phyloP scores from a whole-genome alignment of 2,329 filamentous ascomycete genomes.

The Cytospora piceae region DNA sequence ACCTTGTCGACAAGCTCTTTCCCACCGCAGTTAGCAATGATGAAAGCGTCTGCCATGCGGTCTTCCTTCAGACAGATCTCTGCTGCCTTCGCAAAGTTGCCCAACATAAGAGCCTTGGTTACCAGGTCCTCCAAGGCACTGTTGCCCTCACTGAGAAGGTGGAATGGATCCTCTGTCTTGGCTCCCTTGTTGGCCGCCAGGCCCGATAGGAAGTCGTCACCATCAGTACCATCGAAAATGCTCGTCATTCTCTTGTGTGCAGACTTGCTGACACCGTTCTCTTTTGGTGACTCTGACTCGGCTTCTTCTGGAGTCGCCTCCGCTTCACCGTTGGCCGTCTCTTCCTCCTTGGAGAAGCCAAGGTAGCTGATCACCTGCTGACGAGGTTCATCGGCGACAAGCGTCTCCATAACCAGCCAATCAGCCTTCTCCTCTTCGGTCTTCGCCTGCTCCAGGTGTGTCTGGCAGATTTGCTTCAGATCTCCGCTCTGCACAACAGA shows the following conservation, averaged over 20 bases:
- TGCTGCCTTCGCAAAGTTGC: slow-evolving; percentile 87
- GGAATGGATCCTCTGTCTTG: slow-evolving; percentile 93
- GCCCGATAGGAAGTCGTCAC: slow-evolving; percentile 84
- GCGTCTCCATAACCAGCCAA: slow-evolving; percentile 90
- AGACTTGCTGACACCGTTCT: slow-evolving; percentile 33
- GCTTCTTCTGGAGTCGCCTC: slow-evolving; percentile 35
- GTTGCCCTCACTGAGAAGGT: slow-evolving; percentile 83
- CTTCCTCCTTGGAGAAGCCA: slow-evolving; percentile 74
- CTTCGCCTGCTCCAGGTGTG: slow-evolving; percentile 73
- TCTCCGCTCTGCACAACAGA: slow-evolving; percentile 78
- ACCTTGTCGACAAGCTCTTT: slow-evolving; percentile 93
- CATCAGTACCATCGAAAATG: slow-evolving; percentile 79
- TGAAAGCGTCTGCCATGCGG: slow-evolving; percentile 92
- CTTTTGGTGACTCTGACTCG: slow-evolving; percentile 23
- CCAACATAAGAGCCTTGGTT: slow-evolving; percentile 85
- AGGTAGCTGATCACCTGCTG: slow-evolving; percentile 86
- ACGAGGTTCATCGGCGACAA: slow-evolving; percentile 84
- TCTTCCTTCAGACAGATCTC: slow-evolving; percentile 88
- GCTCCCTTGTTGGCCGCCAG: slow-evolving; percentile 86
- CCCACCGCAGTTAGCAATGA: slow-evolving; percentile 96
- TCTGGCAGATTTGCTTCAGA: slow-evolving; percentile 76
- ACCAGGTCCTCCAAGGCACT: slow-evolving; percentile 82
- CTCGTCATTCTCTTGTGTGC: slow-evolving; percentile 71
- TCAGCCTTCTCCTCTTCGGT: slow-evolving; percentile 93
- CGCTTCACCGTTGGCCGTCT: slow-evolving; percentile 48